Conservation (phyloP, 176 grass and related monocot genomes). For the Oryza meyeriana region DNA sequence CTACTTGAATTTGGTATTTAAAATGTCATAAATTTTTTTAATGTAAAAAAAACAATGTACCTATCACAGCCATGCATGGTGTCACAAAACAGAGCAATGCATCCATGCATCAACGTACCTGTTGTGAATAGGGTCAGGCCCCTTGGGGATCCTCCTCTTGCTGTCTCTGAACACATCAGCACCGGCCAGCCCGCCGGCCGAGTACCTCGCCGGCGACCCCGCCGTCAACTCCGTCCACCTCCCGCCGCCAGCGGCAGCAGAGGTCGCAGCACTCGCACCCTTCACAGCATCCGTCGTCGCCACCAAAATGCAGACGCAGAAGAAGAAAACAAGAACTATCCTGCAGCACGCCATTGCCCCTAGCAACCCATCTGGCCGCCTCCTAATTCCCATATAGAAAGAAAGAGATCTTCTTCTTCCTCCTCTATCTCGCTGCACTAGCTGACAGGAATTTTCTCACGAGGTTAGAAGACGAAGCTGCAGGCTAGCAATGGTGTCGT, state of each 20-base stretch:
- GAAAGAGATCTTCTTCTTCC: background rate
- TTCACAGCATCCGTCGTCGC: background rate
- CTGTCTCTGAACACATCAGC: slow-evolving; percentile 45
- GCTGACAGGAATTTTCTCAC: background rate
- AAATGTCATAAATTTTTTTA: background rate
- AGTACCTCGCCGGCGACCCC: background rate
- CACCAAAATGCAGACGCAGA: slow-evolving; percentile 37
- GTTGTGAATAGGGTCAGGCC: slow-evolving; percentile 81
- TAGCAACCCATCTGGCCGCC: slow-evolving; percentile 11
- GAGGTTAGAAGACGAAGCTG: background rate
- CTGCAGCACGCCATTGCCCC: slow-evolving; percentile 39
- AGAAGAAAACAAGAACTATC: slow-evolving; percentile 11
- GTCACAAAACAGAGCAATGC: background rate
- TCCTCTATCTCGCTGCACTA: background rate
- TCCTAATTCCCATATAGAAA: slow-evolving; percentile 35
- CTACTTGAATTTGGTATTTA: background rate
- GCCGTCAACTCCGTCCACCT: background rate
- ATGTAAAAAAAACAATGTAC: background rate
- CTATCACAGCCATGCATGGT: background rate
- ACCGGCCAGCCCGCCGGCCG: background rate
- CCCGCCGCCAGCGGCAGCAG: background rate
- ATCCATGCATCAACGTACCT: slow-evolving; percentile 35
- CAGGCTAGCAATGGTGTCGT: background rate
- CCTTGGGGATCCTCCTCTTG: slow-evolving; percentile 70
- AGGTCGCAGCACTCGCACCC: background rate